These are phyloP conservation scores for Colletotrichum sp. DNA, from an alignment of 2,329 filamentous ascomycete species.

Conservation along the genomic window DNA sequence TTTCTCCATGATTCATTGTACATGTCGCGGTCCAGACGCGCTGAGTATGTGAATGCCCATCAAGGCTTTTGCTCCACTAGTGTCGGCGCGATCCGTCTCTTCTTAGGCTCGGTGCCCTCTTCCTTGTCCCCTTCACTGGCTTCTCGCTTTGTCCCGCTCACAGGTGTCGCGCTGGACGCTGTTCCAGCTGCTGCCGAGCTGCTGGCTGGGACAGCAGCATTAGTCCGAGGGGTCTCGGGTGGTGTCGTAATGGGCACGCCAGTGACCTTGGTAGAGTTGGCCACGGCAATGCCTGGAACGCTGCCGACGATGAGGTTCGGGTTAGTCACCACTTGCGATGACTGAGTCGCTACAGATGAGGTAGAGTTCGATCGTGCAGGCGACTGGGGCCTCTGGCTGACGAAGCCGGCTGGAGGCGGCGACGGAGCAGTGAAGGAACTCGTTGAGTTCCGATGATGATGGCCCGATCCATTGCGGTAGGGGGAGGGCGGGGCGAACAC, in stretches of 20 bases:
- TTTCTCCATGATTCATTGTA: conserved; percentile 17
- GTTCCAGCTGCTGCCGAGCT: not conserved
- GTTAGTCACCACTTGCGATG: conserved; percentile 71
- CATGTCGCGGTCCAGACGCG: not conserved
- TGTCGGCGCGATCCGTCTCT: conserved; percentile 73
- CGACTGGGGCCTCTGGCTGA: conserved; percentile 72
- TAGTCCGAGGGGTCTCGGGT: conserved; percentile 78
- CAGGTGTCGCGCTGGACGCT: conserved; percentile 25
- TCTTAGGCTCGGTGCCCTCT: conserved; percentile 64
- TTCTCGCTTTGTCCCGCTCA: conserved; percentile 58
- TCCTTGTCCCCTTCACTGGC: conserved; percentile 60
- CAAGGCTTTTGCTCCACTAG: conserved; percentile 43
- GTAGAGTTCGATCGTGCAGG: conserved; percentile 86
- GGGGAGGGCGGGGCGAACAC: conserved; percentile 67
- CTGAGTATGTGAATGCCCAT: not conserved
- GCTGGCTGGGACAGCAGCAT: conserved; percentile 31
- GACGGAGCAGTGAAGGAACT: conserved; percentile 64
- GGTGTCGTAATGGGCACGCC: conserved; percentile 83
- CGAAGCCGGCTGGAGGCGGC: conserved; percentile 61
- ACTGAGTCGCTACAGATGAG: conserved; percentile 77
- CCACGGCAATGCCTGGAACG: conserved; percentile 77
- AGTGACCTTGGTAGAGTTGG: conserved; percentile 68
- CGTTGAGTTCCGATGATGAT: conserved; percentile 63
- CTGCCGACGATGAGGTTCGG: conserved; percentile 79
- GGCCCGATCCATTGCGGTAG: conserved; percentile 50